Base-by-base conservation (phyloP, 1,284 basidiomycete genomes). In the Hortiboletus rubellus region DNA sequence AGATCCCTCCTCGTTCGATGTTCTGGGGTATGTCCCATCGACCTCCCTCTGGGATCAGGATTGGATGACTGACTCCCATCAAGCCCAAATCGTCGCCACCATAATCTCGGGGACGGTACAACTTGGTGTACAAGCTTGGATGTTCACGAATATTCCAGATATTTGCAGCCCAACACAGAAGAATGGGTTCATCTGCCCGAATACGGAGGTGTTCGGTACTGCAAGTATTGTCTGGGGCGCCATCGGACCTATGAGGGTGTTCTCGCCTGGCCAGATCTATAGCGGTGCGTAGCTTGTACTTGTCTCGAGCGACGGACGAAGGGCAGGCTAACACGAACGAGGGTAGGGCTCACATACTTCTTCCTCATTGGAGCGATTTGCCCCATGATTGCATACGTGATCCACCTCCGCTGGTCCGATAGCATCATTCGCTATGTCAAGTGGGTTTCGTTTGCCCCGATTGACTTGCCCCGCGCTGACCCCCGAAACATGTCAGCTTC, bases 291-390 rank as follows among this genome's bases (percentile, higher is more conserved):
- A 1, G 1, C 30, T n/a, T 17, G 6, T 33, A 17, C 18, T 34
- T 11, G 10, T 34, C 3, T 22, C 9, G n/a, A 12, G 27, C 9
- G 22, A 17, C 8, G 7, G 22, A 18, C 9, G 27, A 18, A 24
- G 3, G 24, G 9, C 6, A 30, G 9, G n/a, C 52, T 59, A 34
- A 68, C 50, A 17, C 10, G 40, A 7, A 36, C 10, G 30, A 5
- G 4, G 9, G 7, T 24, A 68, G 66, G 2, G 6, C 71, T 82
- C 8, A 61, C 71, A n/a, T 82, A 78, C 74, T 82, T 80, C 69
- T 87, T 87, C 80, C 75, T 85, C 54, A 66, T 83, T 52, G 85
- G 85, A 36, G 75, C 78, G 24, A 17, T 78, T n/a, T 71, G 72
- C 40, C 84, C 84, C 0, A n/a, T 77, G 27, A 53, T 73, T 24